A percentile compares a stretch with the other conserved stretches of the same genome.
These are phyloP conservation scores for Lecanicillium sp. DNA, from an alignment of 2,329 filamentous ascomycete species.

Conservation along the genomic window DNA sequence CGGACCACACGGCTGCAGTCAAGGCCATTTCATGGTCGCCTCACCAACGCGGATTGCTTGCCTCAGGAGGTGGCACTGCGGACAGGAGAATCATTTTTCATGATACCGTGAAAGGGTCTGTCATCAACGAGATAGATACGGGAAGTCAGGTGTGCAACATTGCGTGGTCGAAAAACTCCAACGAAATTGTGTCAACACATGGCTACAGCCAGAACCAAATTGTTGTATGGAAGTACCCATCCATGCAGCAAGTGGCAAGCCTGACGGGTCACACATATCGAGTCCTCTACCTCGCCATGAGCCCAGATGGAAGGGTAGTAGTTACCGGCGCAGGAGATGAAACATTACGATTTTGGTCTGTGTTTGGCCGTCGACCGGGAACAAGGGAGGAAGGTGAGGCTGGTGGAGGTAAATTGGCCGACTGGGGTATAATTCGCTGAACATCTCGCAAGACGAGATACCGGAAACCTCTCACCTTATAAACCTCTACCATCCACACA, in stretches of 20 bases:
- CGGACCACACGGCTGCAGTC: conserved; percentile 89
- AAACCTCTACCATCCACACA: too few species aligned
- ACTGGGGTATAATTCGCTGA: conserved; percentile 85
- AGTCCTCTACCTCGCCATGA: conserved; percentile 95
- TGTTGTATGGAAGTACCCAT: conserved; percentile 98
- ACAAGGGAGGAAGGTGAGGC: conserved; percentile 59
- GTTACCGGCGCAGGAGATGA: conserved; percentile 96
- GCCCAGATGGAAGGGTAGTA: conserved; percentile 85
- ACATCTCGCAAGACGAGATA: conserved; percentile 28
- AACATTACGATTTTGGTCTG: conserved; percentile 93
- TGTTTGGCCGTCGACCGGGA: conserved; percentile 77
- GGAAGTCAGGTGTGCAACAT: conserved; percentile 98
- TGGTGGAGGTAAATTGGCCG: conserved; percentile 55
- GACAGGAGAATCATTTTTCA: conserved; percentile 97
- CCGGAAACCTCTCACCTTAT: too few species aligned
- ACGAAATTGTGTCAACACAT: conserved; percentile 94
- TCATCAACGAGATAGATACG: conserved; percentile 86
- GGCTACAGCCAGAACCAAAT: conserved; percentile 98
- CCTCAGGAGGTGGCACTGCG: conserved; percentile 90
- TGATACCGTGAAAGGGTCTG: conserved; percentile 78
- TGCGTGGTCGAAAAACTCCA: conserved; percentile 94
- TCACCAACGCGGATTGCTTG: conserved; percentile 88
- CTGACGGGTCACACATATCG: conserved; percentile 95
- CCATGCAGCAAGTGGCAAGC: conserved; percentile 93
- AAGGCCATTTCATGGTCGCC: conserved; percentile 98